Evolutionary conservation across 129 eudicot genomes (phyloP), one percentile per base, ranked within the genome.

Genomic region (Artemisia argyi): DNA sequence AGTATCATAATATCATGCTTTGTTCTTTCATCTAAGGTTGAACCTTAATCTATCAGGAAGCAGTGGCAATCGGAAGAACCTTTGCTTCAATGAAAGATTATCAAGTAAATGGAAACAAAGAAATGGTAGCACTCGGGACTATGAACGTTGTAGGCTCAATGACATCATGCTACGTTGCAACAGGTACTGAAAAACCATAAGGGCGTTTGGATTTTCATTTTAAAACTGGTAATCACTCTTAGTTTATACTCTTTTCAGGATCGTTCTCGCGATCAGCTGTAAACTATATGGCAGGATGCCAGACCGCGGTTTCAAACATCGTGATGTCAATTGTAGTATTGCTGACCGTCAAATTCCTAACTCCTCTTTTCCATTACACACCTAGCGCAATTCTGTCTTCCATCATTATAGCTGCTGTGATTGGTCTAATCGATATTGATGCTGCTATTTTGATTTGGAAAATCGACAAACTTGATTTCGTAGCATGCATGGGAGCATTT

Each of bases 21-120:
- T 0, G 13, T 20, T 53, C 18, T 6, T 15, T 19, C 49, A 28
- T 54, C 42, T 7, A 46, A 32, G n/a, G 35, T 47, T 50, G 11
- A 14, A 12, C 2, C 7, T 17, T 46, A 35, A 39, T 78, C 4
- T 61, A n/a, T 55, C 76, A 87, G 97, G 97, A 90, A 90, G 97
- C 97, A 7, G 91, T 85, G 19, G 97, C 97, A 14, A 90, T 90
- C 15, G 97, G 97, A 63, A 87, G 95, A 87, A 87, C 97, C 26
- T 90, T 87, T 79, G 95, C 97, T 71, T 61, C 89, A 56, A 83
- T 87, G 95, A 90, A 87, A 72, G 95, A 85, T 61, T 90, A 90
- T 62, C 87, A 85, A 74, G 77, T 90, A 58, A 88, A 90, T 75
- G 97, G 97, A 65, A 90, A 90, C 85, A 90, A 83, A 77, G 97